Conservation (phyloP, 768 basidiomycete genomes). For the Leccinum uliginosum region DNA sequence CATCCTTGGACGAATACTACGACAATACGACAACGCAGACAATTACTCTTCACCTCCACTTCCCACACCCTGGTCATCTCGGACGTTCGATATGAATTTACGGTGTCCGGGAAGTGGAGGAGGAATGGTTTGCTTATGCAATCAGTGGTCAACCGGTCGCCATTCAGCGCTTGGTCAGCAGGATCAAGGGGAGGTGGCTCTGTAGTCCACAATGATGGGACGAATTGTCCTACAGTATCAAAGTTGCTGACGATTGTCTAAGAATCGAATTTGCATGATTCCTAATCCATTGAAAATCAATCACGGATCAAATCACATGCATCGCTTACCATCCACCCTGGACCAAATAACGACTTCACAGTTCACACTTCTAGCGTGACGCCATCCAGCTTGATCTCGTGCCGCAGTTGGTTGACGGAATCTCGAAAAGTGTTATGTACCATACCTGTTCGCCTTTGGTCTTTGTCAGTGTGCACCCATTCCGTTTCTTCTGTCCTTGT, state of each 20-base stretch:
- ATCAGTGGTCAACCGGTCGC: no score
- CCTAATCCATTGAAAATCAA: neutral
- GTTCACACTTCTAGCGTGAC: neutral
- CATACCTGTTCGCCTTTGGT: neutral
- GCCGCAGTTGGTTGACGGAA: neutral
- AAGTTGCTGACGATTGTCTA: neutral
- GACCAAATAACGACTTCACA: neutral
- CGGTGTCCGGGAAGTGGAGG: neutral
- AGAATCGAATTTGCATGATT: neutral
- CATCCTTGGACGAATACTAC: neutral
- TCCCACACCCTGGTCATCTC: neutral
- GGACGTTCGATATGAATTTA: neutral
- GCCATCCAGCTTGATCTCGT: neutral
- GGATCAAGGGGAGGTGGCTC: neutral
- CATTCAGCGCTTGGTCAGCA: neutral
- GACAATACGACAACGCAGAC: neutral
- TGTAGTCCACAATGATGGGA: neutral
- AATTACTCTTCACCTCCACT: neutral
- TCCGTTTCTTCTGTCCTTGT: neutral
- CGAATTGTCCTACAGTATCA: neutral
- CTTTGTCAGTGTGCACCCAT: conserved; percentile 1
- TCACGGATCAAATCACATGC: neutral
- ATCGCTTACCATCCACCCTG: neutral
- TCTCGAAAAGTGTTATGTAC: neutral
- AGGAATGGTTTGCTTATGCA: no score